Evolutionary conservation across 352 stramenopile species (phyloP), one percentile per base, ranked within the genome.

Genomic region (Pythium monospermum): DNA sequence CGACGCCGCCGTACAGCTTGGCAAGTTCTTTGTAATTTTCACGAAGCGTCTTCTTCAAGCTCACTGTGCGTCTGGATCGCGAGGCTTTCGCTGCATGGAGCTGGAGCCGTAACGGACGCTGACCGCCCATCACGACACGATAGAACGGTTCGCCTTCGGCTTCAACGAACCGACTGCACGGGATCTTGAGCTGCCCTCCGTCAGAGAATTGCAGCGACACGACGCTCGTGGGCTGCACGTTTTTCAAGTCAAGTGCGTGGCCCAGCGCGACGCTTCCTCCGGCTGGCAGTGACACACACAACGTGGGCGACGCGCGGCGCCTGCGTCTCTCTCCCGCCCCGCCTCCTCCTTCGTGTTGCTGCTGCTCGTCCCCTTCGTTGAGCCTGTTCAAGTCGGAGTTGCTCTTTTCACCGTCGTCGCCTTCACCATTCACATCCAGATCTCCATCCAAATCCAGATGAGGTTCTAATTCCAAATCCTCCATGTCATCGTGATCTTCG

Each of bases 141-240:
- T 76, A 77, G 47, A 91, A 86, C 19, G 73, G 58, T 22, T 65
- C 44, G 3, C 68, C 68, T 18, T 68, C 51, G 27, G 69, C 64
- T 21, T 78, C 71, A 0, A 73, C 25, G 25, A 91, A 75, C 1
- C 71, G 64, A 4, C 63, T 47, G 36, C 68, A 84, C 27, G 67
- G 60, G n/a, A 91, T 61, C 16, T 70, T 65, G 4, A 85, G 53
- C 12, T 59, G 30, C 0, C 76, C 73, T 2, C 69, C 73, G 35
- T 91, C 79, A 6, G 73, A 82, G 46, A 91, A 88, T 1, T 64
- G 53, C 15, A 91, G 35, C 19, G 69, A 68, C 15, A 91, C 36
- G 5, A 66, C 53, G 42, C 70, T 87, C 27, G 72, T 72, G 30
- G 64, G 66, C 0, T 63, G 69, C 39, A 87, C 35, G 36, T 77